Conservation (phyloP, 495 filamentous ascomycete species). For the Neurospora intermedia region DNA sequence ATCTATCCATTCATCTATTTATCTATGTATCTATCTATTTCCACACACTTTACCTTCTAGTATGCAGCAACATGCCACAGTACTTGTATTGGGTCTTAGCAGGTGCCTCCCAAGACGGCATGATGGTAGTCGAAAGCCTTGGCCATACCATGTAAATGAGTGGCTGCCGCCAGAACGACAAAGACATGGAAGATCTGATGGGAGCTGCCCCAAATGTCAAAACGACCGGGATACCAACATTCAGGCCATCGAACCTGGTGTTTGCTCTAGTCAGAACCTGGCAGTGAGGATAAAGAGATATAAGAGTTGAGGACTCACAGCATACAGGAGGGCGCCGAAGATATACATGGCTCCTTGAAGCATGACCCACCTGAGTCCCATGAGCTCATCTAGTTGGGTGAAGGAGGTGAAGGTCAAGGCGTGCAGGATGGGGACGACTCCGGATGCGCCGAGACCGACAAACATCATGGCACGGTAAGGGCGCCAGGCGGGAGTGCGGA, state of each 20-base stretch:
- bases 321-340: constrained; percentile 74
- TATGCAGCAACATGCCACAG: background rate
- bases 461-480: constrained; percentile 89
- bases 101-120: constrained; percentile 25
- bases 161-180: constrained; percentile 54
- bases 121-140: constrained; percentile 42
- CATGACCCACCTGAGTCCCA: constrained; percentile 73
- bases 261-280: background rate
- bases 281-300: background rate
- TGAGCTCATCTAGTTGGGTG: constrained; percentile 43
- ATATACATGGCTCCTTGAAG: constrained; percentile 76
- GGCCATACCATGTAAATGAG: constrained; percentile 53
- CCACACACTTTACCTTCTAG: background rate
- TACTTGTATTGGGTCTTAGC: constrained; percentile 4
- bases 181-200: constrained; percentile 75
- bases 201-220: constrained; percentile 68
- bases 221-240: constrained; percentile 47
- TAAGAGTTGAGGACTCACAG: constrained; percentile 22
- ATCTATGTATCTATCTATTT: background rate
- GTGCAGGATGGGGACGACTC: constrained; percentile 65
- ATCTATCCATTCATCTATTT: too few relatives aligned
- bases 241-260: constrained; percentile 47
- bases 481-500: constrained; percentile 71
- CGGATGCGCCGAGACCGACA: constrained; percentile 75
- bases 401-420: constrained; percentile 50